Evolutionary conservation across 2,329 filamentous ascomycete genomes (phyloP), one percentile per base, ranked within the genome.

Genomic region (Parastagonospora avenae): DNA sequence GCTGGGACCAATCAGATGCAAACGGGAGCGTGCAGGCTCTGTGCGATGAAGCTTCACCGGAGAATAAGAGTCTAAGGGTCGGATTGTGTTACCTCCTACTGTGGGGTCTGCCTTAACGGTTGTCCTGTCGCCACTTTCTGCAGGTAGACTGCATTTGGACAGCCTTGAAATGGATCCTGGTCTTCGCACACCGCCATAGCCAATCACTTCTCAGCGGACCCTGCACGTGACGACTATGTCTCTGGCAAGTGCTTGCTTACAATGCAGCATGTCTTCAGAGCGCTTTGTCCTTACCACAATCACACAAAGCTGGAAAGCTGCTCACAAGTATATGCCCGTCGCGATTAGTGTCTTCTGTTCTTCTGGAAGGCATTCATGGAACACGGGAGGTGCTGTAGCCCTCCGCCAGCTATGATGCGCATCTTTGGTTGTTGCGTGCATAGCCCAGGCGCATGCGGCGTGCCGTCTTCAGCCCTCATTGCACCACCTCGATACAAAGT

Each of bases 21-120:
- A 27, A 41, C 36, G 19, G 12, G 49, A 41, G 46, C 41, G 32
- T 16, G 35, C 40, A 29, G 39, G 38, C 32, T 42, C 40, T 51
- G 50, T 57, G 46, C 48, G 51, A 58, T 55, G 44, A 38, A 52
- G 44, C 52, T 55, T 66, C 57, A 65, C 63, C 67, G 66, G 63
- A 66, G 41, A 53, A 41, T 49, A 56, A 50, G 54, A 51, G 51
- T 42, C 46, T 29, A 46, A 24, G 36, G 27, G 32, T 49, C 40
- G 33, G 28, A 53, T 39, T 62, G 66, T 67, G 63, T 59, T 45
- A 71, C 66, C 54, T 43, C 28, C 46, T n/a, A 37, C 38, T 45
- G 43, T 53, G 46, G 54, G 41, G 38, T 45, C 43, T 40, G 38
- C 33, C 53, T 54, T 62, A 52, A 50, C 54, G 57, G 57, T 29